Conservation (phyloP, 805 yeast genomes). For the Pichia rugopelliculosa region DNA sequence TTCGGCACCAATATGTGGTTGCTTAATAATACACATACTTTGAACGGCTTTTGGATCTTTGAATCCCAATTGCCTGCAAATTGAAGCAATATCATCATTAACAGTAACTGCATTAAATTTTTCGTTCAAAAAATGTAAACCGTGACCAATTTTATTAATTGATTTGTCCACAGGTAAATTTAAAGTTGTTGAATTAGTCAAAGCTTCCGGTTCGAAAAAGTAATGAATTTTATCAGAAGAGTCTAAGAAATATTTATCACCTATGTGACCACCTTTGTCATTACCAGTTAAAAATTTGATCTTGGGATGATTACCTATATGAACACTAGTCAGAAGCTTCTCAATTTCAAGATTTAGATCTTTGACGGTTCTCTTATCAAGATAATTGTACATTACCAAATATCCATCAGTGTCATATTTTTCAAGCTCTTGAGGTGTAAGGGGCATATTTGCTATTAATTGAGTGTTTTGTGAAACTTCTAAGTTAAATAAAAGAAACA, state of each 20-base stretch:
- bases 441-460: constrained; percentile 18
- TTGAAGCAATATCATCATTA: constrained; percentile 38
- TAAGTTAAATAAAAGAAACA: neutral
- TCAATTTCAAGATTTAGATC: constrained; percentile 37
- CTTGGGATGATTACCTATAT: constrained; percentile 52
- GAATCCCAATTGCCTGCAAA: constrained; percentile 47
- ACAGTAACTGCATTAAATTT: constrained; percentile 46
- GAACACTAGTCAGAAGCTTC: constrained; percentile 40
- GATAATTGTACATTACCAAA: constrained; percentile 50
- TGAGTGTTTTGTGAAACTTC: neutral
- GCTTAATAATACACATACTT: constrained; percentile 74
- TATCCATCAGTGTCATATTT: constrained; percentile 51
- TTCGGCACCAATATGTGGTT: constrained; percentile 62
- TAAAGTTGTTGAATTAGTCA: constrained; percentile 36
- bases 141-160: constrained; percentile 76
- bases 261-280: constrained; percentile 48
- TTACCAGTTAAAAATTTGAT: constrained; percentile 57
- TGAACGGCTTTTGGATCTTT: constrained; percentile 67
- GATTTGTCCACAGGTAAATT: constrained; percentile 44
- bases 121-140: constrained; percentile 51
- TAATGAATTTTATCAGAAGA: constrained; percentile 63
- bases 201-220: constrained; percentile 68
- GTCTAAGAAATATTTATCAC: constrained; percentile 63
- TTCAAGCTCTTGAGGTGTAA: constrained; percentile 43
- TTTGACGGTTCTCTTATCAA: constrained; percentile 35